These are phyloP conservation scores for Camelina hispida DNA, from an alignment of 345 rosid genomes.

Conservation along the genomic window DNA sequence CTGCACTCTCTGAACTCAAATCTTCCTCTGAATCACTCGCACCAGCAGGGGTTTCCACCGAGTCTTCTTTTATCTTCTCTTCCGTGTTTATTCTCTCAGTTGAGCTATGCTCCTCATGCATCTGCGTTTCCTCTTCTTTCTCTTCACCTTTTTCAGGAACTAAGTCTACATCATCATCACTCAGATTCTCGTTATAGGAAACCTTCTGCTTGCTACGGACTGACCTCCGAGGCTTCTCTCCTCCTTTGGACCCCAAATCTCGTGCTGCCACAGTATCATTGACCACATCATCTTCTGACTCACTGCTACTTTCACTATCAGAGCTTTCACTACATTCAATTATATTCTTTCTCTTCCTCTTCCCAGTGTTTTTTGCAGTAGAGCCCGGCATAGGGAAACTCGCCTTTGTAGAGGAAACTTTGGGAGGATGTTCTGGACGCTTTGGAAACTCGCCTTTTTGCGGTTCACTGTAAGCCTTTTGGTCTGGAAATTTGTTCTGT, in stretches of 20 bases:
- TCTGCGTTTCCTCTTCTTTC: slow-evolving; percentile 31
- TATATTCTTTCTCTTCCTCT: slow-evolving; percentile 54
- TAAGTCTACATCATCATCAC: slow-evolving; percentile 62
- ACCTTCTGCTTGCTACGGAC: slow-evolving; percentile 66
- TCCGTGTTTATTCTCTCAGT: slow-evolving; percentile 23
- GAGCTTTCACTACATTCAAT: slow-evolving; percentile 69
- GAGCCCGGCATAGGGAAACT: slow-evolving; percentile 25
- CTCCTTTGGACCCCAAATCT: slow-evolving; percentile 42
- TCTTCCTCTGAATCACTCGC: slow-evolving; percentile 35
- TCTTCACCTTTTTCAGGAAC: slow-evolving; percentile 34
- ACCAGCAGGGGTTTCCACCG: slow-evolving; percentile 39
- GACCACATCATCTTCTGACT: slow-evolving; percentile 51
- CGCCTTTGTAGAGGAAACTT: slow-evolving; percentile 41
- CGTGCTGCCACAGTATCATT: slow-evolving; percentile 49
- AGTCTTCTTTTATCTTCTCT: slow-evolving; percentile 40
- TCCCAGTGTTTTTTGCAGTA: slow-evolving; percentile 53
- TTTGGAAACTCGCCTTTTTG: slow-evolving; percentile 9
- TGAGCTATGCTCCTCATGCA: slow-evolving; percentile 18
- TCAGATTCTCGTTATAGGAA: slow-evolving; percentile 69
- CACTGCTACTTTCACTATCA: slow-evolving; percentile 54
- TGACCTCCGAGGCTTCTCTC: slow-evolving; percentile 68
- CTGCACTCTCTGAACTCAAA: slow-evolving; percentile 32
- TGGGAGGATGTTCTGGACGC: slow-evolving; percentile 41
- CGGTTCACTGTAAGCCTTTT: slow-evolving; percentile 49
- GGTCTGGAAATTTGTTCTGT: slow-evolving; percentile 52